phyloP scores from a whole-genome alignment of 176 grass and related monocot species.

The Miscanthus lutarioriparius region DNA sequence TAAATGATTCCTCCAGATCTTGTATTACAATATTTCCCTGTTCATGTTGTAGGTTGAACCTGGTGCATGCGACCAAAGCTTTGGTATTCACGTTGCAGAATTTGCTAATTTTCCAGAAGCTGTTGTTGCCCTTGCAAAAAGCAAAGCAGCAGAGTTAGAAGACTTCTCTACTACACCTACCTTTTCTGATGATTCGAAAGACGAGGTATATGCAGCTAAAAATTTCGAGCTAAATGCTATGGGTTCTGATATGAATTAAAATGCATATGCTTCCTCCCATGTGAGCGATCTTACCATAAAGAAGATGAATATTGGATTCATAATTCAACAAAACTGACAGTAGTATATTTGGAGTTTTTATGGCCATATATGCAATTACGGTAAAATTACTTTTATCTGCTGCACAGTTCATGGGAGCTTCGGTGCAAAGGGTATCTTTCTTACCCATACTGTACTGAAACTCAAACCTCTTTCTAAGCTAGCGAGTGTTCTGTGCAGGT shows the following conservation, averaged over 20 bases:
- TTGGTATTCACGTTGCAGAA: constrained; percentile 97
- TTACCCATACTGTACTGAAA: background rate
- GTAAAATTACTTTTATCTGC: background rate
- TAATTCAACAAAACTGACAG: background rate
- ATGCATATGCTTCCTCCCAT: background rate
- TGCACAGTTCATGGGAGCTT: constrained; percentile 1
- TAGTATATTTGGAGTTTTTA: background rate
- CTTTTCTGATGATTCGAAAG: constrained; percentile 44
- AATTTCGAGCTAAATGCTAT: background rate
- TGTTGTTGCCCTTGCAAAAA: constrained; percentile 81
- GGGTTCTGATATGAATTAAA: constrained; percentile 13
- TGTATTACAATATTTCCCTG: background rate
- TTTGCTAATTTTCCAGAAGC: constrained; percentile 96
- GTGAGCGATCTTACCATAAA: constrained; percentile 3
- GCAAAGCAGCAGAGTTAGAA: constrained; percentile 95
- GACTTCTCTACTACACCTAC: constrained; percentile 69
- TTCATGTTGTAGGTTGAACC: constrained; percentile 80
- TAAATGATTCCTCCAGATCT: constrained; percentile 25
- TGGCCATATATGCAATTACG: background rate
- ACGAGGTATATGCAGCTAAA: constrained; percentile 60
- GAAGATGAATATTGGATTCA: background rate
- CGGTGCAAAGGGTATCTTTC: background rate
- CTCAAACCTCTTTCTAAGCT: constrained; percentile 3
- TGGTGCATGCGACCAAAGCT: constrained; percentile 95
- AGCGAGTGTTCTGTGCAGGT: constrained; percentile 35